Evolutionary conservation across 352 stramenopile species (phyloP), one percentile per base, ranked within the genome.

Genomic region (Phytophthora palmivora): DNA sequence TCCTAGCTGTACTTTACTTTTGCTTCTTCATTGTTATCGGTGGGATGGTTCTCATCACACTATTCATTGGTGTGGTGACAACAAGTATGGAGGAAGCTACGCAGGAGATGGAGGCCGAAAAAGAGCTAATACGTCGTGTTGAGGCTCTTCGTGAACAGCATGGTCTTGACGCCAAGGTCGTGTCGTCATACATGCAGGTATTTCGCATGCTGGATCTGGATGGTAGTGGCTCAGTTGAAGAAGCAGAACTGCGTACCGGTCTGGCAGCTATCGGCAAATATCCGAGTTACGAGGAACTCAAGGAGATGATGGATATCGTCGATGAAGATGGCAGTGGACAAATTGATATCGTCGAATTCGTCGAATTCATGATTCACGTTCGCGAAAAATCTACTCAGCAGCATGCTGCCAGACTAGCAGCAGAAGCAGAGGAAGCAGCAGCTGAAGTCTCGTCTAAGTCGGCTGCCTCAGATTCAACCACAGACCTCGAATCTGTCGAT

Each of bases 21-120:
- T 72, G 84, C 43, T 65, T 70, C 10, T 96, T 97, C 63, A 89
- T 91, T 18, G 71, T 97, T 8, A 67, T 97, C 10, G 89, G 85
- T 33, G 89, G 59, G 11, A 91, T 97, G 74, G 87, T 97, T 12
- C 76, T 97, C 22, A 95, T 97, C 55, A 97, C 88, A 37, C 61
- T 97, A 41, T 97, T 97, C 56, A 96, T 97, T 58, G 90, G 90
- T 94, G 88, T 95, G 30, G 88, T 97, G 8, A 96, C 89, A 0
- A 95, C 91, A 28, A 94, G 83, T 60, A 97, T 97, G 89, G 82
- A 95, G 48, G 90, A 97, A 66, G 88, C 85, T 12, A 96, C 89
- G 3, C 79, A 96, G 39, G 83, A 93, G 51, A 94, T 95, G 82
- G 79, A 91, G 36, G 78, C 65, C 0, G 80, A 94, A 48, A 92